These are phyloP conservation scores for Diutina pseudorugosa DNA, from an alignment of 1,139 yeast species.

Conservation along the genomic window DNA sequence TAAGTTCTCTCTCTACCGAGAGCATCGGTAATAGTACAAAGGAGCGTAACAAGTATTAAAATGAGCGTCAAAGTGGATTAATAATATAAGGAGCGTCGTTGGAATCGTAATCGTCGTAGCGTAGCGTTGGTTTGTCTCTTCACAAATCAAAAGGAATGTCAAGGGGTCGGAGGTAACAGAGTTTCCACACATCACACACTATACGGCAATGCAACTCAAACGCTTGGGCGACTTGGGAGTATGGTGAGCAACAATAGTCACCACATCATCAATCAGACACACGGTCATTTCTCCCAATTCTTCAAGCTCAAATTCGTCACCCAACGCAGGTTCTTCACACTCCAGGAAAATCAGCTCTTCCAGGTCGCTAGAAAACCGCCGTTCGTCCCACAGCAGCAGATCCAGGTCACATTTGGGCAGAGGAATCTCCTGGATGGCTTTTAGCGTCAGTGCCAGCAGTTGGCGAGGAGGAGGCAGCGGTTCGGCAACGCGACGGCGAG, in stretches of 20 bases:
- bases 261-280: slow-evolving; percentile 14
- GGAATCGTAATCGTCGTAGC: too few relatives aligned
- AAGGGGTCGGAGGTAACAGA: too few relatives aligned
- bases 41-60: neutral
- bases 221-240: neutral
- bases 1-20: too few relatives aligned
- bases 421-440: slow-evolving; percentile 9
- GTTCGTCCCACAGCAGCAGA: neutral
- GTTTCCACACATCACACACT: too few relatives aligned
- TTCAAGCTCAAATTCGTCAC: slow-evolving; percentile 11
- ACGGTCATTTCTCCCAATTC: slow-evolving; percentile 11
- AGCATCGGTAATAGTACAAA: neutral
- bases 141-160: too few relatives aligned
- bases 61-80: too few relatives aligned
- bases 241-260: slow-evolving; percentile 11
- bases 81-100: too few relatives aligned
- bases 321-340: slow-evolving; percentile 5
- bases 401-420: slow-evolving; percentile 4
- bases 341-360: slow-evolving; percentile 14
- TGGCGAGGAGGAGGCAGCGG: neutral
- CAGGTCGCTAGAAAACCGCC: slow-evolving; percentile 7
- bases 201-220: neutral
- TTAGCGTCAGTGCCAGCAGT: slow-evolving; percentile 5
- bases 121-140: too few relatives aligned
- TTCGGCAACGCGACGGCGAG: slow-evolving; percentile 5